Evolutionary conservation across 1,139 yeast genomes (phyloP).

Genomic region (Hemisphaericaspora subhashii): DNA sequence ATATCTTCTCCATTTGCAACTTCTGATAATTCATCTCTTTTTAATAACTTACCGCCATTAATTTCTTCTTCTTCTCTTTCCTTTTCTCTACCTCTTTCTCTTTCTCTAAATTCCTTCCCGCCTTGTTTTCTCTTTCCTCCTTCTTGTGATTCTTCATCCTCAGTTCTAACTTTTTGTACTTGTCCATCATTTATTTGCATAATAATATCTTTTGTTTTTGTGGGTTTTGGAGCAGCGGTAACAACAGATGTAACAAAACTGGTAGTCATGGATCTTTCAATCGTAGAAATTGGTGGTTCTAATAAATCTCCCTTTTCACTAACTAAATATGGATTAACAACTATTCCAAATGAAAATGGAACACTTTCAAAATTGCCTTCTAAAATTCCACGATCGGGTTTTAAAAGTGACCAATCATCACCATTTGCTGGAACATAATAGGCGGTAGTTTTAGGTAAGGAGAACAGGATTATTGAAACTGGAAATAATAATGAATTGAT

Average conservation of each 20-base stretch:
- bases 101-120: neutral
- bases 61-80: neutral
- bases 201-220: conserved; percentile 22
- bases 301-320: conserved; percentile 20
- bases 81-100: neutral
- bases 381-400: conserved; percentile 21
- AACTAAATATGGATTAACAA: conserved; percentile 27
- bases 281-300: conserved; percentile 14
- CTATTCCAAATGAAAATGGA: conserved; percentile 36
- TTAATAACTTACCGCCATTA: neutral
- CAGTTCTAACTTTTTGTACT: conserved; percentile 22
- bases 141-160: neutral
- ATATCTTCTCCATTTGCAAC: too few relatives aligned
- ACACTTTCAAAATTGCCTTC: conserved; percentile 25
- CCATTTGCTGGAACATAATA: conserved; percentile 33
- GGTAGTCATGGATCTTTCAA: conserved; percentile 21
- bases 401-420: conserved; percentile 36
- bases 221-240: conserved; percentile 27
- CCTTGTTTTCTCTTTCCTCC: neutral
- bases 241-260: conserved; percentile 20
- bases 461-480: neutral
- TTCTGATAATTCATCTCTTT: conserved; percentile 7
- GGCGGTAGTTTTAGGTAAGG: conserved; percentile 1
- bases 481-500: neutral
- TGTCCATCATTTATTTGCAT: conserved; percentile 35